These are phyloP conservation scores for Trebouxia sp. DNA, from an alignment of 139 green algal species.

Conservation along the genomic window DNA sequence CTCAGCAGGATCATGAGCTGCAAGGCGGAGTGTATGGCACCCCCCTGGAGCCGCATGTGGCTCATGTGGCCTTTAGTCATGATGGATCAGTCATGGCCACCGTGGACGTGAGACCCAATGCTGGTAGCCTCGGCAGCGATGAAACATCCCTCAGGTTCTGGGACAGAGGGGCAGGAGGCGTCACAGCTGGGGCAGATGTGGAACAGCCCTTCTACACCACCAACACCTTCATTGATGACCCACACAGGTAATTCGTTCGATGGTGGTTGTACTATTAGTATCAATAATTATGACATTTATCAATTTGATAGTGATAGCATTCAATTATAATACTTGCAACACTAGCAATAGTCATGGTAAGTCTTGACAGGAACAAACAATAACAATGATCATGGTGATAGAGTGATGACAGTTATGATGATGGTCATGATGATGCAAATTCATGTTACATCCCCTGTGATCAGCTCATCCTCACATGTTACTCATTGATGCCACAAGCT, in stretches of 20 bases:
- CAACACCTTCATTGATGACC: conserved; percentile 60
- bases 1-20: conserved; percentile 28
- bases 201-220: conserved; percentile 40
- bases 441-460: no score
- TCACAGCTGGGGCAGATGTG: background rate
- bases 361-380: no score
- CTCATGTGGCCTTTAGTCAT: conserved; percentile 49
- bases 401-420: no score
- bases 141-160: conserved; percentile 50
- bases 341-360: no score
- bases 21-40: conserved; percentile 20
- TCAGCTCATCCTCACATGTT: no score
- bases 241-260: conserved; percentile 45
- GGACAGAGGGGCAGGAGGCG: conserved; percentile 38
- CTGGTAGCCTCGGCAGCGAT: conserved; percentile 24
- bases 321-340: no score
- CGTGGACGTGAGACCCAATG: conserved; percentile 59
- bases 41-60: conserved; percentile 42
- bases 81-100: conserved; percentile 52
- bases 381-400: no score
- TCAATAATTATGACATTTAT: no score
- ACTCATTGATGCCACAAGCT: no score
- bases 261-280: no score
- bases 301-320: no score
- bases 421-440: no score